Evolutionary conservation across 441 rosid species (phyloP), one percentile per base, ranked within the genome.

Genomic region (Populus hybrid): DNA sequence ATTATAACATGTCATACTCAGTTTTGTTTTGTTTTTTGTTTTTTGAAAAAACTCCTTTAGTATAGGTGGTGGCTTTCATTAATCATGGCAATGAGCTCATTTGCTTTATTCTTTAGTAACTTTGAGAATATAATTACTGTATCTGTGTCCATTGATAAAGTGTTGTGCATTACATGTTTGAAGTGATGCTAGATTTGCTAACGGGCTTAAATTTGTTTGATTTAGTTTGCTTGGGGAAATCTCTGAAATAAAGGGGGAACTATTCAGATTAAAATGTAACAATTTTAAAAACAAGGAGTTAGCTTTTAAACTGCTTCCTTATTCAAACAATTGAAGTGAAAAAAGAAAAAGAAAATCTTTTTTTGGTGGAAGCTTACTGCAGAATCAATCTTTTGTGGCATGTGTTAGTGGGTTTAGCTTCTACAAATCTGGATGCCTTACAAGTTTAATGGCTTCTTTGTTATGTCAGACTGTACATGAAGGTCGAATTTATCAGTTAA

Each of bases 401-500:
- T 74, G 5, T 72, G n/a, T 38, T 64, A 50, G 59, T 65, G 23
- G 21, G 69, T 71, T 21, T 70, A 7, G 20, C 56, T n/a, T 76
- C 71, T 65, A 35, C 61, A 36, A 31, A 29, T 28, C 69, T 71
- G 5, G 35, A 56, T 79, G 29, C 68, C 14, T 70, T 64, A 64
- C 67, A 38, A 61, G 45, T n/a, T 53, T 16, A 38, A 69, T 50
- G 28, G 50, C 36, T 21, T 74, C 14, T 53, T 69, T 28, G 74
- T 33, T 66, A 11, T 78, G 75, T 9, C 88, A 95, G 99, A 90
- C 95, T 73, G 99, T 95, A 72, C 97, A 95, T 81, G 98, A 94
- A 77, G 97, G 99, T 70, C 86, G 97, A 73, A 95, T 95, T 80
- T 95, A 95, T 87, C 98, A 95, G 87, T 84, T 95, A 92, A 95